These are phyloP conservation scores for Saturnispora quitensis DNA, from an alignment of 805 yeast species.

Conservation along the genomic window DNA sequence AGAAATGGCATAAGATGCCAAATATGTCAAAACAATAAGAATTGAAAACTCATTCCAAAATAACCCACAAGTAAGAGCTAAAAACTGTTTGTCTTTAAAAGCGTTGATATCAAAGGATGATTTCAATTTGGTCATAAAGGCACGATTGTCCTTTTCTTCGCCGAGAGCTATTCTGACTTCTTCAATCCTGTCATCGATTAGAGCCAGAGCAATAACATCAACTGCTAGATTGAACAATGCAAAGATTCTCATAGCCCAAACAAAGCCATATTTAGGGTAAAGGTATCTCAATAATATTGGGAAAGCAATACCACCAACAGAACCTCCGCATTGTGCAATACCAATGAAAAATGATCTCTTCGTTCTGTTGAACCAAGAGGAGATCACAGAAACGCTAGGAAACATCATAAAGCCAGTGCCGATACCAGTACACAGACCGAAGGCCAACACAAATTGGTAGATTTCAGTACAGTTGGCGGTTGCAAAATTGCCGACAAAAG, in stretches of 20 bases:
- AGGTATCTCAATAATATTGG: slow-evolving; percentile 43
- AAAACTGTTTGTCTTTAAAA: slow-evolving; percentile 34
- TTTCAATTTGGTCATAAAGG: slow-evolving; percentile 14
- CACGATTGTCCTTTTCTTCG: slow-evolving; percentile 14
- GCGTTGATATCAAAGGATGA: slow-evolving; percentile 32
- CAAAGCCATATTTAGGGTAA: slow-evolving; percentile 40
- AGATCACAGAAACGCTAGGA: slow-evolving; percentile 52
- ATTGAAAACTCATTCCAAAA: slow-evolving; percentile 40
- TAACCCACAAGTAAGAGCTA: slow-evolving; percentile 31
- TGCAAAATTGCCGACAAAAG: slow-evolving; percentile 46
- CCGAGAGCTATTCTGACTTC: slow-evolving; percentile 19
- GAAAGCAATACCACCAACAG: slow-evolving; percentile 43
- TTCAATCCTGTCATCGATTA: slow-evolving; percentile 35
- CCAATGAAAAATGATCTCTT: slow-evolving; percentile 50
- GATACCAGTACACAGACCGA: slow-evolving; percentile 46
- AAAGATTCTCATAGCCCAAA: slow-evolving; percentile 48
- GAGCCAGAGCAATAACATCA: slow-evolving; percentile 26
- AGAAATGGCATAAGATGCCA: slow-evolving; percentile 45
- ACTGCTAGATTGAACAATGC: slow-evolving; percentile 38
- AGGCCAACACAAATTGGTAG: slow-evolving; percentile 54
- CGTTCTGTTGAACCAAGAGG: slow-evolving; percentile 48
- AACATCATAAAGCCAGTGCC: slow-evolving; percentile 55
- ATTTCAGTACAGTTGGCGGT: slow-evolving; percentile 44
- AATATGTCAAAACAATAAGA: slow-evolving; percentile 38
- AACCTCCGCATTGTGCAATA: slow-evolving; percentile 43